Percentiles rank a stretch among this genome's conserved stretches.
These are phyloP conservation scores for Syncephalastrum sp. DNA, from an alignment of 371 early-diverging fungal species.

Conservation along the genomic window DNA sequence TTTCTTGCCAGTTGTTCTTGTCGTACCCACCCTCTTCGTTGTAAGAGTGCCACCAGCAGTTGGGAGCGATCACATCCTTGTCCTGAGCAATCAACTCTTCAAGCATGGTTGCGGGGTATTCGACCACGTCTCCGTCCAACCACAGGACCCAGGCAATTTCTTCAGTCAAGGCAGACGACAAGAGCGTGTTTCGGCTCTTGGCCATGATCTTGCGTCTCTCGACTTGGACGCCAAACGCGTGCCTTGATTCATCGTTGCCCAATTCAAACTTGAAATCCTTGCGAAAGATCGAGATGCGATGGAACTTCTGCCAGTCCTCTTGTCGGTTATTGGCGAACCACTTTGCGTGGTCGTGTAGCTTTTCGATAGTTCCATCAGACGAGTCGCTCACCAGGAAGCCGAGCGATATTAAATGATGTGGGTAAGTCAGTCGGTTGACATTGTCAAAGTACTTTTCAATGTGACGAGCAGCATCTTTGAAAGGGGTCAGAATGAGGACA, in stretches of 20 bases:
- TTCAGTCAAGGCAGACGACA: constrained; percentile 53
- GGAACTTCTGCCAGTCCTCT: constrained; percentile 32
- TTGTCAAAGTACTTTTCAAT: constrained; percentile 63
- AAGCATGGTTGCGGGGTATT: constrained; percentile 53
- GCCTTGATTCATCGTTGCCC: constrained; percentile 54
- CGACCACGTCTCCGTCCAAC: constrained; percentile 70
- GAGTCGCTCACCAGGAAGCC: constrained; percentile 65
- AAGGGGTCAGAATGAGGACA: constrained; percentile 64
- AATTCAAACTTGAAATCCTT: constrained; percentile 55
- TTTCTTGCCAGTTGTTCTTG: constrained; percentile 65
- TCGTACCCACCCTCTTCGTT: constrained; percentile 49
- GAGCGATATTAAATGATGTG: constrained; percentile 62
- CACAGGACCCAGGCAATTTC: constrained; percentile 71
- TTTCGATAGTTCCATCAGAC: constrained; percentile 42
- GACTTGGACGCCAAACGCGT: constrained; percentile 55
- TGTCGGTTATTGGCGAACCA: constrained; percentile 12
- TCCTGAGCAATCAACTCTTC: constrained; percentile 52
- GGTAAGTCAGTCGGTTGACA: constrained; percentile 57
- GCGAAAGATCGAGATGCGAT: constrained; percentile 55
- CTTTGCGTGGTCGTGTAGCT: constrained; percentile 27
- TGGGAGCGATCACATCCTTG: constrained; percentile 62
- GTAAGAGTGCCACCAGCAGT: constrained; percentile 50
- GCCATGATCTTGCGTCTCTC: constrained; percentile 62
- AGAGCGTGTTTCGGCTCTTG: constrained; percentile 59
- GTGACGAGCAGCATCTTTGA: constrained; percentile 62